A percentile compares a stretch with the other conserved stretches of the same genome.
These are phyloP conservation scores for Trichoderma virens DNA, from an alignment of 495 filamentous ascomycete species.

Conservation along the genomic window DNA sequence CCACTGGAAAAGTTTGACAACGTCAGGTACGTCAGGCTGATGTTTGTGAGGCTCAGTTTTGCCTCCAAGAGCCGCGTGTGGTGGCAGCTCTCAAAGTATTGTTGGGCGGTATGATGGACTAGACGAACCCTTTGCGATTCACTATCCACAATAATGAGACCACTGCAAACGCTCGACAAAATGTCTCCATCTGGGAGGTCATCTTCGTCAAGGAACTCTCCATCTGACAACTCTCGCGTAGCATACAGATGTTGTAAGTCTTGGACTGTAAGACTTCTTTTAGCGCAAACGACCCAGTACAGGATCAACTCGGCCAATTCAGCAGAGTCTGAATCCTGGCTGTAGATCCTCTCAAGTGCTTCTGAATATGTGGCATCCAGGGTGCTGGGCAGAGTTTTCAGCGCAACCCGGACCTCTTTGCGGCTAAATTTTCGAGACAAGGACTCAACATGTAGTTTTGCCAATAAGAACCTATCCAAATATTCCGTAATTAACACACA, in stretches of 20 bases:
- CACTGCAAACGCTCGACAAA: constrained; percentile 18
- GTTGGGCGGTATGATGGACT: constrained; percentile 24
- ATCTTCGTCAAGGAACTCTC: background rate
- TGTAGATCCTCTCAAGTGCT: constrained; percentile 25
- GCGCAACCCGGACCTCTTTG: background rate
- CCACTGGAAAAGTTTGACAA: constrained; percentile 22
- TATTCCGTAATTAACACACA: background rate
- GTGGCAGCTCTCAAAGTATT: constrained; percentile 20
- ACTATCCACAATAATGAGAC: constrained; percentile 25
- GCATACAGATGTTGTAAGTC: constrained; percentile 21
- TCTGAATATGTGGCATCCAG: constrained; percentile 21
- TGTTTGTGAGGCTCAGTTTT: background rate
- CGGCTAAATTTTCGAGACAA: background rate
- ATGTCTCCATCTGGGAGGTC: background rate
- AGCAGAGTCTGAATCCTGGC: constrained; percentile 11
- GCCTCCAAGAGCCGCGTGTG: background rate
- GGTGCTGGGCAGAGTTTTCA: background rate
- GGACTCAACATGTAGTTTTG: background rate
- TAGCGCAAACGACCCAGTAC: background rate
- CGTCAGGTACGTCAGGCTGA: constrained; percentile 11
- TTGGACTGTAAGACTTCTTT: constrained; percentile 5
- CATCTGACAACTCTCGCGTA: background rate
- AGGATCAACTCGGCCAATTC: background rate
- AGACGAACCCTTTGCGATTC: constrained; percentile 21
- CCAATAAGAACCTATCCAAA: background rate